phyloP scores from a whole-genome alignment of 257 asterid genomes.

The Handroanthus guayacan region DNA sequence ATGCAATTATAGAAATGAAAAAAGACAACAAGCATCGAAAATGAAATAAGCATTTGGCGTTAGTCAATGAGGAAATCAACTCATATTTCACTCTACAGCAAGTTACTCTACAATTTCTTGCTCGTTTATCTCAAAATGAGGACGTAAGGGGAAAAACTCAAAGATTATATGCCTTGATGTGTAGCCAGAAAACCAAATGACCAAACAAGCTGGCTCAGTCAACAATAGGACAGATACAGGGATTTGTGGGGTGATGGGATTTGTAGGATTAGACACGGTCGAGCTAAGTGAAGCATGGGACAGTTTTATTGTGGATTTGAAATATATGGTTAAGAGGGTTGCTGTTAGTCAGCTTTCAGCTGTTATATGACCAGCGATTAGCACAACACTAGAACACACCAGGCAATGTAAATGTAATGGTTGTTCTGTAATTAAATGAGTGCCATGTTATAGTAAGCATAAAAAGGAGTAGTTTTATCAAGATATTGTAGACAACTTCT shows the following conservation, averaged over 20 bases:
- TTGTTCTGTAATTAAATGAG: not conserved
- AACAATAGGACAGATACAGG: not conserved
- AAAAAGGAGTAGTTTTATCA: not conserved
- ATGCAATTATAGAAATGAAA: not conserved
- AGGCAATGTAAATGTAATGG: not conserved
- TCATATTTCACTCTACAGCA: slow-evolving; percentile 21
- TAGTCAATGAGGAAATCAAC: not conserved
- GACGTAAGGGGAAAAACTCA: not conserved
- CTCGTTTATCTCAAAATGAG: slow-evolving; percentile 1
- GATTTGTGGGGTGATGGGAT: not conserved
- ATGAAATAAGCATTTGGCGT: slow-evolving; percentile 18
- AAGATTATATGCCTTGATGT: not conserved
- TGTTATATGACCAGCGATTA: not conserved
- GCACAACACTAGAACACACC: not conserved
- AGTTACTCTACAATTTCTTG: slow-evolving; percentile 10
- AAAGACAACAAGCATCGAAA: slow-evolving; percentile 4
- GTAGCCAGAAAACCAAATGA: not conserved
- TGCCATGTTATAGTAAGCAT: not conserved
- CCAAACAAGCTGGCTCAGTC: not conserved
- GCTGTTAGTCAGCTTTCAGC: not conserved
- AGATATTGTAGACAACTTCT: not conserved
- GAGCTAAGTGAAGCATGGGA: not conserved
- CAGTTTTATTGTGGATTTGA: not conserved
- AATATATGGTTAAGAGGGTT: not conserved
- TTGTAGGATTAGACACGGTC: not conserved